Conservation (phyloP, 2,329 filamentous ascomycete species). For the Ceratocystis alfenasii region DNA sequence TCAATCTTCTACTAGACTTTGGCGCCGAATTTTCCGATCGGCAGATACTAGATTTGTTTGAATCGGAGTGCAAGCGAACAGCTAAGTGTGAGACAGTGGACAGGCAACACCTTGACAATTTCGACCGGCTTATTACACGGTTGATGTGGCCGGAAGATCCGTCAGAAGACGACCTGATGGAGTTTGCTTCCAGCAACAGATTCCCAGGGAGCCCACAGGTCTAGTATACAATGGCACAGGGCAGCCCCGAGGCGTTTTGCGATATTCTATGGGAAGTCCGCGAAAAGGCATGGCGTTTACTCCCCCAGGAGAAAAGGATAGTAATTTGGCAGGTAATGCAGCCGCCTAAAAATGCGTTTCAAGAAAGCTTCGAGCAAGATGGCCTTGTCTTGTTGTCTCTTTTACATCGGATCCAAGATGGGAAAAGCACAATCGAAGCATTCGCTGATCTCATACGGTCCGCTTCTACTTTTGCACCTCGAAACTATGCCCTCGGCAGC, state of each 20-base stretch:
- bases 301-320: background rate
- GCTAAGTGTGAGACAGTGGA: slow-evolving; percentile 6
- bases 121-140: slow-evolving; percentile 15
- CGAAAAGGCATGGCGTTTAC: slow-evolving; percentile 15
- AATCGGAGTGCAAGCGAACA: slow-evolving; percentile 10
- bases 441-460: slow-evolving; percentile 11
- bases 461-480: slow-evolving; percentile 13
- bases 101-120: slow-evolving; percentile 10
- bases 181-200: slow-evolving; percentile 14
- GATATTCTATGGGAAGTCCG: slow-evolving; percentile 21
- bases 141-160: slow-evolving; percentile 10
- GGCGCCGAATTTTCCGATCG: slow-evolving; percentile 9
- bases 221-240: slow-evolving; percentile 15
- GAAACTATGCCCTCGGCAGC: slow-evolving; percentile 13
- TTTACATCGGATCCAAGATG: slow-evolving; percentile 5
- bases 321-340: slow-evolving; percentile 19
- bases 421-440: slow-evolving; percentile 2
- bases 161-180: slow-evolving; percentile 9
- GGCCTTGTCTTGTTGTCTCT: slow-evolving; percentile 10
- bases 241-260: slow-evolving; percentile 9
- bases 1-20: slow-evolving; percentile 17
- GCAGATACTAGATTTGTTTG: slow-evolving; percentile 14
- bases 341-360: slow-evolving; percentile 17
- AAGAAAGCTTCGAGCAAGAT: slow-evolving; percentile 1
- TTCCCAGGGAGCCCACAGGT: slow-evolving; percentile 15